A percentile compares a stretch with the other conserved stretches of the same genome.
phyloP scores from a whole-genome alignment of 2,329 filamentous ascomycete species.

The Cryphonectria parasitica region DNA sequence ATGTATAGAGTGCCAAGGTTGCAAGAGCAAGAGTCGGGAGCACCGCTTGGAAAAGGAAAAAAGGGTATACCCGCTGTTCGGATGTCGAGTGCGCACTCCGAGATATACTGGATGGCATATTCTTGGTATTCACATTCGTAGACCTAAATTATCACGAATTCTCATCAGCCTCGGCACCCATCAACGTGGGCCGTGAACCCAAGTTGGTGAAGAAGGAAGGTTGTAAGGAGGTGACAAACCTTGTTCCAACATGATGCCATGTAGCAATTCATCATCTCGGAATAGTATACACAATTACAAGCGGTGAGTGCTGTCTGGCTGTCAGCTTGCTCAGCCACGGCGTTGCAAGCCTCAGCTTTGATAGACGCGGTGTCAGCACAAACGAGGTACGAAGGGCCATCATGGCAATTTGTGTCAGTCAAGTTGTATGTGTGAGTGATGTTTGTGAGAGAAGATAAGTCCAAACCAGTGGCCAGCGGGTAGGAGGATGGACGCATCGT shows the following conservation, averaged over 20 bases:
- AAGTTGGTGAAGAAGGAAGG: too few relatives aligned
- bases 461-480: background rate
- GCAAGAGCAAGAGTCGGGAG: conserved; percentile 42
- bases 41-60: conserved; percentile 42
- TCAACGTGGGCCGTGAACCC: background rate
- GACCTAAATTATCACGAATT: background rate
- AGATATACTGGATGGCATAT: conserved; percentile 41
- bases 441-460: background rate
- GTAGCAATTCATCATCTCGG: conserved; percentile 41
- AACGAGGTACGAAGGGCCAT: background rate
- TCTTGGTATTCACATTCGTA: conserved; percentile 46
- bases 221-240: conserved; percentile 29
- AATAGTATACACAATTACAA: conserved; percentile 35
- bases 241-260: conserved; percentile 44
- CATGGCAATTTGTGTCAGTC: background rate
- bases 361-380: background rate
- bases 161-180: background rate
- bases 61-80: conserved; percentile 41
- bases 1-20: conserved; percentile 39
- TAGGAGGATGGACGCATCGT: background rate
- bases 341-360: conserved; percentile 1
- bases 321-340: background rate
- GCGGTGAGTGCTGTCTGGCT: conserved; percentile 24
- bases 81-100: conserved; percentile 35
- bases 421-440: background rate